Evolutionary conservation across 2,329 filamentous ascomycete species (phyloP).

Genomic region (Colletotrichum karsti): DNA sequence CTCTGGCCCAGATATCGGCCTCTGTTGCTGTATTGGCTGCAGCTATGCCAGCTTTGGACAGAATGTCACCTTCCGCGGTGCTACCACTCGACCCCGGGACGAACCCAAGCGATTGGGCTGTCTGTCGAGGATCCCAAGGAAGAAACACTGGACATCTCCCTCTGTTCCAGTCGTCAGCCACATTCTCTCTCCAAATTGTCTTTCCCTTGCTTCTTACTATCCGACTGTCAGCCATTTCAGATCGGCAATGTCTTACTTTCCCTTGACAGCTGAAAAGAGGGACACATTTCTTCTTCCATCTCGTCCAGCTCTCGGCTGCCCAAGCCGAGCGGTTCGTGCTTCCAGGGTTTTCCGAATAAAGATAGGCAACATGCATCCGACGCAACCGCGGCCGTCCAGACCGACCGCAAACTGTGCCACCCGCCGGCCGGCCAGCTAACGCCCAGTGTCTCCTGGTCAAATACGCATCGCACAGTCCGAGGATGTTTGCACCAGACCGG

Average conservation of each 20-base stretch:
- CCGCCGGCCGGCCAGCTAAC: too few relatives aligned
- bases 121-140: neutral
- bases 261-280: slow-evolving; percentile 1
- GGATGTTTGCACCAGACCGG: neutral
- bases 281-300: neutral
- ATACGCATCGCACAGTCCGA: too few relatives aligned
- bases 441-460: too few relatives aligned
- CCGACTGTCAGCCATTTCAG: slow-evolving; percentile 1
- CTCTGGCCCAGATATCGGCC: neutral
- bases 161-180: neutral
- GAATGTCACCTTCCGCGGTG: neutral
- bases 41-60: neutral
- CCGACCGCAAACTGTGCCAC: too few relatives aligned
- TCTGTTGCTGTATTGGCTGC: neutral
- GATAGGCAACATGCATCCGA: neutral
- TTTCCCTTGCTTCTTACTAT: slow-evolving; percentile 21
- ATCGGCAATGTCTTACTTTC: slow-evolving; percentile 14
- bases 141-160: neutral
- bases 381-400: neutral
- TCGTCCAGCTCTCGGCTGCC: neutral
- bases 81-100: neutral
- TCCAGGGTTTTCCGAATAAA: neutral
- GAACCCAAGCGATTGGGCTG: neutral
- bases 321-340: neutral
- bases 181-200: neutral